These are phyloP conservation scores for Penicillium frequentans DNA, from an alignment of 2,329 filamentous ascomycete genomes.

Conservation along the genomic window DNA sequence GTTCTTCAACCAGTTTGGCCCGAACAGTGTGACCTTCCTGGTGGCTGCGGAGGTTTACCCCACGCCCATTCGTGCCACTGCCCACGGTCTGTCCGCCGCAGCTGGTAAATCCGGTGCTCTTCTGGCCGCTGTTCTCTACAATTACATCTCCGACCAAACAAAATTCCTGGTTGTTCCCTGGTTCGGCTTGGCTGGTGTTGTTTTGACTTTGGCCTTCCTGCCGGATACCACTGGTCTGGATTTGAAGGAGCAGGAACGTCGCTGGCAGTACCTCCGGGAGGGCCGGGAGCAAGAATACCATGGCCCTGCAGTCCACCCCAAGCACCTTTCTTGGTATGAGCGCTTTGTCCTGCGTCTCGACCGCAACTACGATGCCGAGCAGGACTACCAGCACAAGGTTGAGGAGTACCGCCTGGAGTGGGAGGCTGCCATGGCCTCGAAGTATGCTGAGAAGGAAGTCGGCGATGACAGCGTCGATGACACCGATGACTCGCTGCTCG, in stretches of 20 bases:
- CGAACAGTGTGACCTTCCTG: constrained; percentile 94
- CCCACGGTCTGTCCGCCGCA: constrained; percentile 92
- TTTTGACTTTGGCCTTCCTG: constrained; percentile 81
- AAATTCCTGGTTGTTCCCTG: constrained; percentile 94
- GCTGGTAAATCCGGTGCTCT: constrained; percentile 87
- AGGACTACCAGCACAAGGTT: constrained; percentile 82
- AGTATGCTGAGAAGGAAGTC: constrained; percentile 50
- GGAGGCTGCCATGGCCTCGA: constrained; percentile 51
- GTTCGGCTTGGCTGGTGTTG: constrained; percentile 86
- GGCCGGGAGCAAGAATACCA: constrained; percentile 83
- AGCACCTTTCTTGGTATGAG: constrained; percentile 88
- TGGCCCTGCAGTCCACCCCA: constrained; percentile 85
- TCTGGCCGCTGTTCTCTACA: constrained; percentile 84
- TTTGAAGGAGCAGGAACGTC: constrained; percentile 93
- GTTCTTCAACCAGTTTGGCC: constrained; percentile 99
- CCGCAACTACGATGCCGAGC: constrained; percentile 79
- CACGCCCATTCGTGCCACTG: constrained; percentile 86
- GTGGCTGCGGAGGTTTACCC: constrained; percentile 96
- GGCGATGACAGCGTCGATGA: constrained; percentile 30
- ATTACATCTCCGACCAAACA: constrained; percentile 81
- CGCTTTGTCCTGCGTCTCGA: constrained; percentile 68
- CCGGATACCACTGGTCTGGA: constrained; percentile 97
- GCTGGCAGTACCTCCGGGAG: constrained; percentile 82
- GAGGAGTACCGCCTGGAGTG: constrained; percentile 71
- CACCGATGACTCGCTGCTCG: constrained; percentile 49